Base-by-base conservation (phyloP, 805 yeast genomes). In the Starmerella potacharoeniae region DNA sequence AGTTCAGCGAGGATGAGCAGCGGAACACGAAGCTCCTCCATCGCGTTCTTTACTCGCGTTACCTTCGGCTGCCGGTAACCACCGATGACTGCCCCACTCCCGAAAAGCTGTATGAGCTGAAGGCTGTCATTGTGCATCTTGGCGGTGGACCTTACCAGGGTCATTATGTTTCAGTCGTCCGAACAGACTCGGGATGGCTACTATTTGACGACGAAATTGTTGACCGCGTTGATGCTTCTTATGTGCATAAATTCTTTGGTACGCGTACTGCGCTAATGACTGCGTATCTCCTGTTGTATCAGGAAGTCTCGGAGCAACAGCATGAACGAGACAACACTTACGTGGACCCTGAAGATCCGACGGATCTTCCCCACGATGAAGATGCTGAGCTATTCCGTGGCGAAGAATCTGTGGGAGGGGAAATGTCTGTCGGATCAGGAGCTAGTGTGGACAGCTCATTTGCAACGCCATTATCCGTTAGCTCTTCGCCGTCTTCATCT, bases 91-190 rank as follows among this genome's bases (percentile, higher is more conserved):
- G 78, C 50, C 70, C 70, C 29, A 69, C 73, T 14, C 74, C 78
- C 1, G 79, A 79, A 60, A 79, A 78, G 62, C 73, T 82, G 17
- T 93, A 89, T 65, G 96, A 90, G 63, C 71, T 93, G 51, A 84
- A 81, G 59, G 87, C 91, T 0, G 82, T 91, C 44, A 93, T 93
- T 11, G 89, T 93, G 10, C 98, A 93, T 66, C 82, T 93, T 61
- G 98, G 98, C 6, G 95, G 96, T 4, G 97, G 97, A 0, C 97
- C 97, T 1, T 89, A 88, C 72, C 96, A 90, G 70, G 98, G 98
- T 0, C 98, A 93, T 67, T 93, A 93, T 68, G 91, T 93, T 9
- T 78, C 95, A 0, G 72, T 93, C 5, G 84, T 93, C 57, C 88
- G 88, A 65, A 83, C 89, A 5, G 75, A 77, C 28, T 78, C 80